Base-by-base conservation (phyloP, 2,329 filamentous ascomycete species). In the Xylaria sp. region DNA sequence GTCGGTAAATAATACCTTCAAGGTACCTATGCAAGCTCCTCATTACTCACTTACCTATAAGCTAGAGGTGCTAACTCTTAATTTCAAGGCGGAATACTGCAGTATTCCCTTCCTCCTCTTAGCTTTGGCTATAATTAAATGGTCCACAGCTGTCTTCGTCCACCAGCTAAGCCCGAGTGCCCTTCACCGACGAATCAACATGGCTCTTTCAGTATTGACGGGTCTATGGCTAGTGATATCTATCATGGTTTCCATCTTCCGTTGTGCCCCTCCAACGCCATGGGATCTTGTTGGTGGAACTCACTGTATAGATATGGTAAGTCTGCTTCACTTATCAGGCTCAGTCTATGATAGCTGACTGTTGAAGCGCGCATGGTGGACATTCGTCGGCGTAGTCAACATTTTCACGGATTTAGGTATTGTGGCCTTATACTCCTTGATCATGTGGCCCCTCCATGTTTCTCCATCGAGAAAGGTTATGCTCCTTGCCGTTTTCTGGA, bases 101-200 rank as follows among this genome's bases (percentile, higher is more conserved):
- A 63, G 61, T 19, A 39, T 58, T 29, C 48, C 58, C 16, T 59
- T 65, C 34, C 52, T 63, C n/a, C 45, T 65, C 3, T 29, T 59
- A 7, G n/a, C 57, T 29, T 50, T 60, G 1, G 57, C 60, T 16
- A 51, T 65, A n/a, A 48, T 65, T 40, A 63, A 65, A 44, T 63
- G 54, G 57, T 65, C 63, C 20, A 58, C 61, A 29, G 56, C 52
- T 4, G 44, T 52, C 4, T 63, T 59, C 26, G 59, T 65, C 26
- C 46, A 60, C 17, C 50, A 61, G 22, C 50, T 65, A 16, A 63
- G 55, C 38, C 61, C 60, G 2, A 53, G 49, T 21, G 19, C 26
- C 6, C 22, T 19, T 7, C 63, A 63, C 26, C 46, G 40, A 13
- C 56, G 56, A 2, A 43, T 63, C 7, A 52, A 59, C 45, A 44